Evolutionary conservation across 1,284 basidiomycete species (phyloP), one percentile per base, ranked within the genome.

Genomic region (Cryptococcus sp.): DNA sequence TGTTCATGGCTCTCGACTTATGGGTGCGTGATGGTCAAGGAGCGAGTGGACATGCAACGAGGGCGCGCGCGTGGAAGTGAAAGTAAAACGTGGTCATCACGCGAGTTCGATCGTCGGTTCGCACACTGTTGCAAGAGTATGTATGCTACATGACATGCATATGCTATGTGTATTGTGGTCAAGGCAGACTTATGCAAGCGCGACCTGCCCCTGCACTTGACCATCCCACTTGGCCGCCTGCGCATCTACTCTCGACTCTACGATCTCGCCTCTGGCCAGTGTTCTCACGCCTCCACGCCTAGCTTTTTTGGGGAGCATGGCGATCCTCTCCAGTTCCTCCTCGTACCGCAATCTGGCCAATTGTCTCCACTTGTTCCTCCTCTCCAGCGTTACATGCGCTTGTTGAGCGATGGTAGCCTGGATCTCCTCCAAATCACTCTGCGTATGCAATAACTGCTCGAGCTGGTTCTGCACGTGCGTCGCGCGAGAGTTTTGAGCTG

Each of bases 101-200:
- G 30, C 13, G 30, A 10, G 13, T 13, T 35, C 30, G 30, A 35
- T 35, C 30, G 30, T 10, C 30, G 4, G 4, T 35, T 10, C 25
- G 6, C 6, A 25, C 6, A 6, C 25, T 6, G 25, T 25, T 25
- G 25, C 6, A 25, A 3, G 25, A 25, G 25, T 25, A 25, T 25
- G 25, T 25, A 35, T 35, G 30, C 30, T 35, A 35, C 30, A 35
- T 10, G 4, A 10, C 19, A 20, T 17, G 16, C 22, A 23, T n/a
- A 25, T 25, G 27, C 22, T 16, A 47, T 47, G 46, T 16, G 5
- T 23, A 16, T 23, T 15, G 5, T 17, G 15, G 46, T 47, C 25
- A 22, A 35, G 11, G n/a, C 17, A 53, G 25, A 10, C 4, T 43
- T 43, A 53, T 53, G 52, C 52, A 53, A 53, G 52, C 13, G 52